phyloP scores from a whole-genome alignment of 768 basidiomycete genomes.

The Rhizopogon vinicolor region DNA sequence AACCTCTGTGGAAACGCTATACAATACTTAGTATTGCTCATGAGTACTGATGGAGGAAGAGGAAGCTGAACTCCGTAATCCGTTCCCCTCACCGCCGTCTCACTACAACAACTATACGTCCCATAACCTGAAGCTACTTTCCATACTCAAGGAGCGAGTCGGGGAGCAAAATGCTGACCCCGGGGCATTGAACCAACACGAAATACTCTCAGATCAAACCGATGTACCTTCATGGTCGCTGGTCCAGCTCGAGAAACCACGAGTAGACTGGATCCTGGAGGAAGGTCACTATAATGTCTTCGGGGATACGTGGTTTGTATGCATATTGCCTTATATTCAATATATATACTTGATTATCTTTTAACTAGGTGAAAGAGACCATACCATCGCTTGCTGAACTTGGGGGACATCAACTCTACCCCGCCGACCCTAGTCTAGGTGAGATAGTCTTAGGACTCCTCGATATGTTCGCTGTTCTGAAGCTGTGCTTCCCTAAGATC shows the following conservation, averaged over 20 bases:
- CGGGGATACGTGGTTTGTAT: constrained; percentile 88
- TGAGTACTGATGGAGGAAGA: constrained; percentile 44
- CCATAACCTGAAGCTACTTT: constrained; percentile 67
- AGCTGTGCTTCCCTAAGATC: constrained; percentile 43
- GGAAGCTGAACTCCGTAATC: constrained; percentile 74
- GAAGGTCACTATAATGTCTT: constrained; percentile 79
- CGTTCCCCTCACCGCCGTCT: constrained; percentile 86
- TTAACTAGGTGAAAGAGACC: constrained; percentile 68
- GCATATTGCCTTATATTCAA: constrained; percentile 22
- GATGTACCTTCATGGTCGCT: constrained; percentile 80
- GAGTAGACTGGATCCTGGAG: constrained; percentile 88
- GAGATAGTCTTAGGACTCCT: constrained; percentile 12
- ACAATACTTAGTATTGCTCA: neutral
- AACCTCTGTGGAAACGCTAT: neutral
- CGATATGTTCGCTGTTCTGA: constrained; percentile 3
- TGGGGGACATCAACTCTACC: constrained; percentile 80
- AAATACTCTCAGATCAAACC: constrained; percentile 61
- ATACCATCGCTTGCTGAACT: constrained; percentile 78
- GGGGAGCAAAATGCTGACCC: constrained; percentile 31
- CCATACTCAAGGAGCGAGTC: constrained; percentile 53
- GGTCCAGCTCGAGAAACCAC: constrained; percentile 74
- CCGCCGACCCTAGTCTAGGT: constrained; percentile 67
- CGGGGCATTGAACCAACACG: constrained; percentile 47
- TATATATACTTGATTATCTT: constrained; percentile 10
- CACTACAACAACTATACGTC: constrained; percentile 76